Conservation (phyloP, 2,329 filamentous ascomycete genomes). For the Tolypocladium capitatum region DNA sequence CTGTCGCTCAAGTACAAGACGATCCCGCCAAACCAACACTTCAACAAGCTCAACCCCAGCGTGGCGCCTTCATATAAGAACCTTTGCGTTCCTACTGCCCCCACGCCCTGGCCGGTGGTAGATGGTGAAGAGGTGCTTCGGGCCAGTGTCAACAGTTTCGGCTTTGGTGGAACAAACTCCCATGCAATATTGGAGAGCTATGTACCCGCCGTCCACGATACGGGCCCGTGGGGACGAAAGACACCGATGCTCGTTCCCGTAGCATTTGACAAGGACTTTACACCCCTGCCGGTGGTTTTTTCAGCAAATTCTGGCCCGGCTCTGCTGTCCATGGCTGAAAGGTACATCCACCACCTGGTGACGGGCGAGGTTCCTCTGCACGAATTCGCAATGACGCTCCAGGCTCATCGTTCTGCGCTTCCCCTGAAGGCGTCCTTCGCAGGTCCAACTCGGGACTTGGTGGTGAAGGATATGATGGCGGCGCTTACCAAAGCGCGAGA, state of each 20-base stretch:
- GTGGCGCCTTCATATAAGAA: too few species aligned
- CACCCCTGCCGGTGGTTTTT: background rate
- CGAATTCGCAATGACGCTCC: background rate
- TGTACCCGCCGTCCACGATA: background rate
- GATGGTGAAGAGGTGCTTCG: background rate
- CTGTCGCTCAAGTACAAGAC: background rate
- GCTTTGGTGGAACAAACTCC: too few species aligned
- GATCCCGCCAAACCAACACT: too few species aligned
- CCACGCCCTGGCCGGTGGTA: background rate
- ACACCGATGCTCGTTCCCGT: background rate
- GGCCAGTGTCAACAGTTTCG: too few species aligned
- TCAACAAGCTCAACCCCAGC: too few species aligned
- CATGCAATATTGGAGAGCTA: too few species aligned
- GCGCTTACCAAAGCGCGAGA: background rate
- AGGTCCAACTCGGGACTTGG: background rate
- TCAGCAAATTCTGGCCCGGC: background rate
- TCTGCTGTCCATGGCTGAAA: background rate
- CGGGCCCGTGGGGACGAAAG: background rate
- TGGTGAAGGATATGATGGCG: background rate
- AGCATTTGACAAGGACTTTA: background rate
- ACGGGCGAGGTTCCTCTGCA: background rate
- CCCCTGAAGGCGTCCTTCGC: background rate
- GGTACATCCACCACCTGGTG: background rate
- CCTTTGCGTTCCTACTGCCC: too few species aligned
- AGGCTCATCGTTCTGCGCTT: background rate